These are phyloP conservation scores for Xanthoconium purpureum DNA, from an alignment of 768 basidiomycete genomes.

Conservation along the genomic window DNA sequence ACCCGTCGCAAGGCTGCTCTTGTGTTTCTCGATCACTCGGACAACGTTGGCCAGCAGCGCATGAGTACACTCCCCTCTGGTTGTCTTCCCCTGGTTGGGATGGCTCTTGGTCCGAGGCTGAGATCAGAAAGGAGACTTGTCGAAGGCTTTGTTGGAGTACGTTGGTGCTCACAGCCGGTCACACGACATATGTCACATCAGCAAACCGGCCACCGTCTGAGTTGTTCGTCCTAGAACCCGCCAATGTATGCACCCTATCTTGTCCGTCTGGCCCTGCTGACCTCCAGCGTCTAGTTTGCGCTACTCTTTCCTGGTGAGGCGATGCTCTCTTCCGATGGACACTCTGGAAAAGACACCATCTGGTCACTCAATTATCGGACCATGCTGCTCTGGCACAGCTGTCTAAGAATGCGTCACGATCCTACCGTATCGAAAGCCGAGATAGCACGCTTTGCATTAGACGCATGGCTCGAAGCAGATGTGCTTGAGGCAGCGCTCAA, in stretches of 20 bases:
- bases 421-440: slow-evolving; percentile 42
- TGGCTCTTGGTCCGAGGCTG: slow-evolving; percentile 52
- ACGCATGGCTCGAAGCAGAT: slow-evolving; percentile 71
- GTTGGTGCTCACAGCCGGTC: slow-evolving; percentile 59
- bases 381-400: slow-evolving; percentile 72
- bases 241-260: slow-evolving; percentile 49
- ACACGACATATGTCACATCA: slow-evolving; percentile 58
- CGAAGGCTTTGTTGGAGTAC: slow-evolving; percentile 74
- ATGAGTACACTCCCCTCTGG: slow-evolving; percentile 62
- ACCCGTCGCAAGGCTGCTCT: slow-evolving; percentile 37
- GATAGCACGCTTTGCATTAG: slow-evolving; percentile 60
- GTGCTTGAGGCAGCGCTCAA: slow-evolving; percentile 61
- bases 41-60: slow-evolving; percentile 46
- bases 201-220: slow-evolving; percentile 39
- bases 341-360: slow-evolving; percentile 59
- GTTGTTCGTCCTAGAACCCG: slow-evolving; percentile 58
- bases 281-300: slow-evolving; percentile 46
- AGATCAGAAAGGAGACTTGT: slow-evolving; percentile 68
- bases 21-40: slow-evolving; percentile 52
- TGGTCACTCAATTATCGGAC: slow-evolving; percentile 74
- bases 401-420: slow-evolving; percentile 55
- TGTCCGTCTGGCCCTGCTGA: slow-evolving; percentile 2
- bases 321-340: slow-evolving; percentile 29
- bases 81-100: slow-evolving; percentile 63
- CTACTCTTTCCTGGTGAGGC: slow-evolving; percentile 77